These are phyloP conservation scores for Barnettozyma hawaiiensis DNA, from an alignment of 1,139 yeast genomes.

Conservation along the genomic window DNA sequence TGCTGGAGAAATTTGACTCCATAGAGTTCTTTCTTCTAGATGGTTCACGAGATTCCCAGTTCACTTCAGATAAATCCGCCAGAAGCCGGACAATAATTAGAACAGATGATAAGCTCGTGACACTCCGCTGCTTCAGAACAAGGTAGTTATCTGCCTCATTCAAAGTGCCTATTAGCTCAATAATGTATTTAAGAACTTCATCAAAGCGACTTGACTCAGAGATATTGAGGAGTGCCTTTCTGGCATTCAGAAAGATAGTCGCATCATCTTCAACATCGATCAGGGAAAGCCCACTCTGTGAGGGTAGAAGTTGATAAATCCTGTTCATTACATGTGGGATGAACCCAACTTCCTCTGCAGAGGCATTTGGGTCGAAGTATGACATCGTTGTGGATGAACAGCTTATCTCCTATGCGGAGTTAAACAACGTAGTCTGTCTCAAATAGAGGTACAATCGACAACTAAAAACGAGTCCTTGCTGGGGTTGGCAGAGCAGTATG, in stretches of 20 bases:
- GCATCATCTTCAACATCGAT: conserved; percentile 26
- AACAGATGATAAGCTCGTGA: conserved; percentile 25
- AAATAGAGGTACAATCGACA: neutral
- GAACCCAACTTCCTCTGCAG: conserved; percentile 14
- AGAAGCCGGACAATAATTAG: conserved; percentile 28
- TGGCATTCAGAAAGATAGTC: conserved; percentile 20
- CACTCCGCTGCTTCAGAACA: conserved; percentile 26
- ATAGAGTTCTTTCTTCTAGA: conserved; percentile 18
- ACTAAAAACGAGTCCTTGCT: neutral
- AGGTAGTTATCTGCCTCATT: conserved; percentile 24
- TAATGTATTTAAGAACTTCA: conserved; percentile 18
- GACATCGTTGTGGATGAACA: conserved; percentile 8
- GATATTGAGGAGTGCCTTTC: conserved; percentile 23
- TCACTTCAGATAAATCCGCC: conserved; percentile 29
- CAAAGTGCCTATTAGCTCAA: conserved; percentile 17
- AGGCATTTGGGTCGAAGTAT: conserved; percentile 7
- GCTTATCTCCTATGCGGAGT: neutral
- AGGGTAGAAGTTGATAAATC: conserved; percentile 20
- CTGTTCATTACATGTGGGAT: conserved; percentile 21
- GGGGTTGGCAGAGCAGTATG: neutral
- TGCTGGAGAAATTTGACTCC: conserved; percentile 19
- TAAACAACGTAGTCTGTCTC: neutral
- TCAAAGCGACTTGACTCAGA: conserved; percentile 18
- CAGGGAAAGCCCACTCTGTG: conserved; percentile 20
- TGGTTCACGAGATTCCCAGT: conserved; percentile 30